A percentile compares a stretch with the other conserved stretches of the same genome.
Evolutionary conservation across 306 rosid species (phyloP).

Genomic region (Chamaecrista fasciculata): DNA sequence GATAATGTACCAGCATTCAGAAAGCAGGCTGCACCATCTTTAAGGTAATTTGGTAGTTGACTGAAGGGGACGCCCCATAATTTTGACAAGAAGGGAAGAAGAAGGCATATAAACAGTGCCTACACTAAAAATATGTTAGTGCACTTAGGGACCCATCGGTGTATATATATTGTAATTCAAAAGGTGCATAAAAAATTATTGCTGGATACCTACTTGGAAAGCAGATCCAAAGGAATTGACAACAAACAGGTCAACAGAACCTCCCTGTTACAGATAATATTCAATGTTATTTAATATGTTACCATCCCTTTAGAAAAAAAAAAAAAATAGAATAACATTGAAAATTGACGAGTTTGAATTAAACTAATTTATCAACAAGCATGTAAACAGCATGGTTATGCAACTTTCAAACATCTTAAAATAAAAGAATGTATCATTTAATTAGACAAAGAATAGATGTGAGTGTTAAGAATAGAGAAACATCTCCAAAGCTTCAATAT

Average conservation of each 20-base stretch:
- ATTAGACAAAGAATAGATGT: conserved; percentile 6
- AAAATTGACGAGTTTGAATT: background rate
- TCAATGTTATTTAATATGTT: conserved; percentile 15
- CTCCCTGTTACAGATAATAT: conserved; percentile 58
- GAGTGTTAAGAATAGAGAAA: background rate
- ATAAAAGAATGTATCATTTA: conserved; percentile 9
- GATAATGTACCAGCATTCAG: conserved; percentile 64
- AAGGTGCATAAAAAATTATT: conserved; percentile 1
- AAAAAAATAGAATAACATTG: background rate
- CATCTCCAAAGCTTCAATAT: background rate
- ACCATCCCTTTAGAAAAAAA: background rate
- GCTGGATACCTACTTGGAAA: conserved; percentile 65
- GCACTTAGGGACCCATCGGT: conserved; percentile 23
- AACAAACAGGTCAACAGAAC: conserved; percentile 74
- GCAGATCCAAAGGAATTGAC: conserved; percentile 92
- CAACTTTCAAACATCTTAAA: background rate
- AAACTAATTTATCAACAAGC: conserved; percentile 19
- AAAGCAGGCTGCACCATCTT: conserved; percentile 91
- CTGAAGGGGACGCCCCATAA: conserved; percentile 86
- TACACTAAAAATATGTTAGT: conserved; percentile 39
- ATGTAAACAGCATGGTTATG: background rate
- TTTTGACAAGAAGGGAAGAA: conserved; percentile 79
- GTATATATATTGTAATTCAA: background rate
- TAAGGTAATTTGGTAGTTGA: conserved; percentile 78
- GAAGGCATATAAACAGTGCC: conserved; percentile 78